A percentile compares a stretch with the other conserved stretches of the same genome.
phyloP scores from a whole-genome alignment of 495 filamentous ascomycete genomes.

The Hapsidospora chrysogenum region DNA sequence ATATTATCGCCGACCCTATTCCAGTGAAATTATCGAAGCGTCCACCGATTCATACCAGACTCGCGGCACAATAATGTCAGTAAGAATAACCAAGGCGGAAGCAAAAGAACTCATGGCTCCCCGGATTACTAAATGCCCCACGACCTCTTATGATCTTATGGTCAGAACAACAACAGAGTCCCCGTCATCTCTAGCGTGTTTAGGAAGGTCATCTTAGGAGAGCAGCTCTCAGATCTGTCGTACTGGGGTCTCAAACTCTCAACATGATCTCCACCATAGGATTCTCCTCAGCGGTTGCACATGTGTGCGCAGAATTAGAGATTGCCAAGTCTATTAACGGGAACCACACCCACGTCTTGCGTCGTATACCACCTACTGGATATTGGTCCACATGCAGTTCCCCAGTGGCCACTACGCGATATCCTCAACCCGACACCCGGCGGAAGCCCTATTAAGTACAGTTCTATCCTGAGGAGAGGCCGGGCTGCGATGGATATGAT shows the following conservation, averaged over 20 bases:
- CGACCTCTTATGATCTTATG: slow-evolving; percentile 35
- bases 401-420: too few relatives aligned
- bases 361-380: too few relatives aligned
- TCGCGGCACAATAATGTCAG: slow-evolving; percentile 26
- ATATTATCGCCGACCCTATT: slow-evolving; percentile 16
- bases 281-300: too few relatives aligned
- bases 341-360: too few relatives aligned
- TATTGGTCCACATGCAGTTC: too few relatives aligned
- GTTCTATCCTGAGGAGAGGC: slow-evolving; percentile 13
- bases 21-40: slow-evolving; percentile 6
- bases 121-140: too few relatives aligned
- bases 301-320: too few relatives aligned
- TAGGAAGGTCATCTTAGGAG: slow-evolving; percentile 9
- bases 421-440: too few relatives aligned
- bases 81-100: slow-evolving; percentile 13
- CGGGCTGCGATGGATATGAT: slow-evolving; percentile 16
- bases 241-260: slow-evolving; percentile 29
- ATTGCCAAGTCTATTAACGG: too few relatives aligned
- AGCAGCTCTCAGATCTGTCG: slow-evolving; percentile 5
- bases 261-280: slow-evolving; percentile 30
- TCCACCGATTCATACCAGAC: slow-evolving; percentile 2
- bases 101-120: slow-evolving; percentile 5
- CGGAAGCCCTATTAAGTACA: too few relatives aligned
- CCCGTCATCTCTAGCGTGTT: slow-evolving; percentile 18
- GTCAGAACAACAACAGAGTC: slow-evolving; percentile 18